Evolutionary conservation across 306 rosid species (phyloP), one percentile per base, ranked within the genome.

Genomic region (Trifolium subterraneum): DNA sequence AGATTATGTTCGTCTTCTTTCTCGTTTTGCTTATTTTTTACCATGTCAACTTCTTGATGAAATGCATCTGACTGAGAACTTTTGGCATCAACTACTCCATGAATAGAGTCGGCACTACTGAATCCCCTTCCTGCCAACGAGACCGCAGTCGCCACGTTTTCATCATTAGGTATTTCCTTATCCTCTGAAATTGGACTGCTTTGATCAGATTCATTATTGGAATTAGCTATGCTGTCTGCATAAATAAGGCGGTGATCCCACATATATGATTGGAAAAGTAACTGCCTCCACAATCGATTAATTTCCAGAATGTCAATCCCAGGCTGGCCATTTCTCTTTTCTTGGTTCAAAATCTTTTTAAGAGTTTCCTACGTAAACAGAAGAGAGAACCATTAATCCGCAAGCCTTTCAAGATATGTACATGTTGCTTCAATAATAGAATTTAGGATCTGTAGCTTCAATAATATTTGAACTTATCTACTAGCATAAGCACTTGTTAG

Each of bases 211-310:
- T 55, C 78, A 62, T 51, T 59, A 74, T 66, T 75, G 66, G 77
- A 76, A 56, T 78, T 82, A 54, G 79, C 80, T 83, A 74, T 64
- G 71, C 51, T 76, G 64, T 78, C 88, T 27, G 78, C 89, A 73
- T 68, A 76, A 71, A 88, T 55, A 71, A 94, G 88, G 76, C 96
- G 93, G 58, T 81, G 89, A 79, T 90, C 98, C 99, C 98, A 95
- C 82, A 88, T 69, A 60, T 88, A 88, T 19, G 96, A 95, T 74
- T 86, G 98, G 81, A 88, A 92, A 78, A 92, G 83, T 64, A 94
- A 63, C 75, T 86, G 97, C 88, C 97, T 88, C 76, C 94, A 81
- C 72, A 94, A 65, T 61, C 87, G 84, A 76, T 92, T 88, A 81
- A 94, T 85, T 82, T 94, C 96, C 75, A 94, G 87, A 84, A 95